Evolutionary conservation across 2,329 filamentous ascomycete species (phyloP), one percentile per base, ranked within the genome.

Genomic region (Calycina herbarum): DNA sequence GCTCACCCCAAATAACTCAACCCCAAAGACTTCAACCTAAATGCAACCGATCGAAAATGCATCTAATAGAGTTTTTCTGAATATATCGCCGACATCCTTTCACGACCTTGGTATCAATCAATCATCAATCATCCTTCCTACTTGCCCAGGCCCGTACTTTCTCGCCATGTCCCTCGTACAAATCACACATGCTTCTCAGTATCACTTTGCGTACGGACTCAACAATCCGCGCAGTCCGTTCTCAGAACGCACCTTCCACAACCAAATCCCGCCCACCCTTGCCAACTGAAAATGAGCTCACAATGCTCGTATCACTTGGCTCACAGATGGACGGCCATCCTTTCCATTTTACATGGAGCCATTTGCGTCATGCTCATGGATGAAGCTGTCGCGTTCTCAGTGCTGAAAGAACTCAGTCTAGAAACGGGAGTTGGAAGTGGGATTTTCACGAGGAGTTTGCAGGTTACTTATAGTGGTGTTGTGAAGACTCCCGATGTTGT

Each of bases 211-310:
- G 45, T 24, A 8, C n/a, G 3, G 3, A 51, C 17, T 20, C n/a
- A 24, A 51, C 17, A 2, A n/a, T 24, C 8, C 45, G n/a, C 2
- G n/a, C 20, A 20, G 20, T 51, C 17, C n/a, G 5, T 2, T 24
- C 45, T 10, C 45, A 11, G 24, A 51, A 51, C 2, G 45, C 45
- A 24, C 45, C 45, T 51, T 51, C 45, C 20, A 20, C n/a, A 7
- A 11, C 45, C 20, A 40, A 40, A 51, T 3, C n/a, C 45, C n/a
- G 6, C 45, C 45, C 11, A n/a, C 45, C 17, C 45, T 11, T 51
- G 45, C n/a, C 45, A 51, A 51, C 20, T 51, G n/a, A 51, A 11
- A 51, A 51, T 51, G 45, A 51, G n/a, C 20, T 24, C 45, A 51
- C 45, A 5, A 20, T 51, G 17, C 45, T 51, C 45, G 45, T 51